Evolutionary conservation across 2,329 filamentous ascomycete species (phyloP).

Genomic region (Xylariaceae sp.): DNA sequence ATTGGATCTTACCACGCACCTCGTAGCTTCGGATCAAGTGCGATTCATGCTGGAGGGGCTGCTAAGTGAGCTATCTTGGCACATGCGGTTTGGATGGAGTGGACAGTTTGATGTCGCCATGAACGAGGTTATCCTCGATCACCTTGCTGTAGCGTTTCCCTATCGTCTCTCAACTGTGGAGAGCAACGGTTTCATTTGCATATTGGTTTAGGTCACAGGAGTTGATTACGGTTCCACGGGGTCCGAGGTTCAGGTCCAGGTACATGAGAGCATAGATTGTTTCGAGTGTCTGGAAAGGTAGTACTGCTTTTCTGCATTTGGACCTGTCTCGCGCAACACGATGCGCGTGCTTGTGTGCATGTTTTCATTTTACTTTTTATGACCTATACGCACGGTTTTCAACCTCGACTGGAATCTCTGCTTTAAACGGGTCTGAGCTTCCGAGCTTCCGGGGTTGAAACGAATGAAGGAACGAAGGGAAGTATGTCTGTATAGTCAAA

Average conservation of each 20-base stretch:
- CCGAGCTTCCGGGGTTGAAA: neutral
- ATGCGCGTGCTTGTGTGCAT: neutral
- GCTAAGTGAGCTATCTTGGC: slow-evolving; percentile 5
- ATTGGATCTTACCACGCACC: slow-evolving; percentile 66
- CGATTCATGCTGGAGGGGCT: slow-evolving; percentile 13
- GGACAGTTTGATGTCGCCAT: neutral
- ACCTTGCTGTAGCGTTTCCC: neutral
- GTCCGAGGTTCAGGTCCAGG: neutral
- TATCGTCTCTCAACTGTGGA: too few species aligned
- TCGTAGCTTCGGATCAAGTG: slow-evolving; percentile 24
- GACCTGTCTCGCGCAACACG: neutral
- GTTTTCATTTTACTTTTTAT: neutral
- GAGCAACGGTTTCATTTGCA: slow-evolving; percentile 17
- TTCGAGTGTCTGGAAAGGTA: neutral
- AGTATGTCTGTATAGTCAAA: neutral
- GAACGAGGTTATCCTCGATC: neutral
- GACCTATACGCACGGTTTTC: too few species aligned
- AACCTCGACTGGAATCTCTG: neutral
- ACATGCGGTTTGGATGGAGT: neutral
- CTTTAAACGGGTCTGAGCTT: neutral
- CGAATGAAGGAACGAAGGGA: neutral
- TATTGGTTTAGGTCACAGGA: slow-evolving; percentile 3
- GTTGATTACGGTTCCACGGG: neutral
- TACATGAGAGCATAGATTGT: neutral
- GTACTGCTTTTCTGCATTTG: slow-evolving; percentile 1